These are phyloP conservation scores for Coelastrella sp. DNA, from an alignment of 139 green algal genomes.

Conservation along the genomic window DNA sequence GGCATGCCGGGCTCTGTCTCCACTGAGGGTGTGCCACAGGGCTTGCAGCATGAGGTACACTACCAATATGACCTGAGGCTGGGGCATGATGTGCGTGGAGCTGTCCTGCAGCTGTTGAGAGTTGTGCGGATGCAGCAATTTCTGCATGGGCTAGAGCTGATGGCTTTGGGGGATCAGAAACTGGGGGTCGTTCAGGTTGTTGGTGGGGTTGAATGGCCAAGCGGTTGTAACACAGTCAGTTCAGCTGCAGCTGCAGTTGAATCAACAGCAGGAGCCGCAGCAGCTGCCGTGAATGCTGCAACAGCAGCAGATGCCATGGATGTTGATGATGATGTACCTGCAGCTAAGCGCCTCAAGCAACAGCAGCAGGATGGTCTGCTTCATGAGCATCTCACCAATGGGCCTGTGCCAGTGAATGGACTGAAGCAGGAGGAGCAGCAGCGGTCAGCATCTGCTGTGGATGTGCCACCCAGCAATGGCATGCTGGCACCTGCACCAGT, in stretches of 20 bases:
- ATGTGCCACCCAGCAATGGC: not conserved
- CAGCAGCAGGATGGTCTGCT: constrained; percentile 6
- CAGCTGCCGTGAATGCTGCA: not conserved
- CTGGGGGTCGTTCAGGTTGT: not conserved
- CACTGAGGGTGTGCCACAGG: not conserved
- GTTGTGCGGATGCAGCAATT: constrained; percentile 44
- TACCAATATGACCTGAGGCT: constrained; percentile 7
- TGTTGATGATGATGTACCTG: not conserved
- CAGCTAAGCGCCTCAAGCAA: constrained; percentile 30
- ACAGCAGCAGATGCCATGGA: not conserved
- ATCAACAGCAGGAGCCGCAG: constrained; percentile 6
- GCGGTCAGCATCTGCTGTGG: not conserved
- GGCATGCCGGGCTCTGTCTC: not conserved
- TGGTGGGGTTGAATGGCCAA: not conserved
- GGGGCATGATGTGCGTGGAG: constrained; percentile 22
- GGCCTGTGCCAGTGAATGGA: not conserved
- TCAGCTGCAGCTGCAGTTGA: not conserved
- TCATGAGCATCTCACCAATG: not conserved
- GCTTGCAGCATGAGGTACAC: not conserved
- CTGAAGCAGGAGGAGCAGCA: constrained; percentile 5
- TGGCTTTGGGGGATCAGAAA: constrained; percentile 5
- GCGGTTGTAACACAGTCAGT: not conserved
- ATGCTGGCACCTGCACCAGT: not conserved
- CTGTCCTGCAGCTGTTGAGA: constrained; percentile 37
- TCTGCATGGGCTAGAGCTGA: not conserved